Base-by-base conservation (phyloP, 1,284 basidiomycete species). In the Golubevia sp. region DNA sequence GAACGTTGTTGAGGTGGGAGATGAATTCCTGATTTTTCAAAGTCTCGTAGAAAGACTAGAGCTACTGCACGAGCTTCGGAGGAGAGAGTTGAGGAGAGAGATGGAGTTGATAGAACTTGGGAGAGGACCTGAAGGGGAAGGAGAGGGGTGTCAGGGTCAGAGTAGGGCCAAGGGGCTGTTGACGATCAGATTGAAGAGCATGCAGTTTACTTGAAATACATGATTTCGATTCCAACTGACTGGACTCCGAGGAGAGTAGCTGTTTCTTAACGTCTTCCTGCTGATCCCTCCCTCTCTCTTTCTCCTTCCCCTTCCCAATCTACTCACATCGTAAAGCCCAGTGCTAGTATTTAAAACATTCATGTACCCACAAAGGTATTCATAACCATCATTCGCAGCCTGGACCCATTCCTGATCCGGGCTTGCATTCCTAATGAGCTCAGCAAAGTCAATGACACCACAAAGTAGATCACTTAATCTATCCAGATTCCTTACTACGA, bases 11-110 rank as follows among this genome's bases (percentile, higher is more conserved):
- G 86, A 0, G 91, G 89, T 6, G 94, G 91, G 3, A 98, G 88
- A 81, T 96, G 89, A 71, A 99, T 97, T 0, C 94, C 96, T 5
- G 94, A 97, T 84, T 95, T 96, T 82, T 97, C 93, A 85, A 99
- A 99, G 86, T 99, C 97, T 56, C 91, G 89, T 88, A 94, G 90
- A 85, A 98, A 98, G 67, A 96, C 94, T 23, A 92, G 86, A 20
- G 96, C 94, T 1, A 97, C 94, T 52, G 74, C 87, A 77, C 64
- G 79, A 49, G 84, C 84, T 30, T 83, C 79, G 3, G 61, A 50
- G 59, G 84, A 62, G 70, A 85, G 55, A 77, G 70, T 21, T 71
- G 84, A 44, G 67, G 68, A 49, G 59, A 70, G 70, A 69, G 84
- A 56, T 48, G 64, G 30, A 30, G 84, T 78, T 5, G 77, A 68